Evolutionary conservation across 2,329 filamentous ascomycete species (phyloP).

Genomic region (Microascus cirrosus): DNA sequence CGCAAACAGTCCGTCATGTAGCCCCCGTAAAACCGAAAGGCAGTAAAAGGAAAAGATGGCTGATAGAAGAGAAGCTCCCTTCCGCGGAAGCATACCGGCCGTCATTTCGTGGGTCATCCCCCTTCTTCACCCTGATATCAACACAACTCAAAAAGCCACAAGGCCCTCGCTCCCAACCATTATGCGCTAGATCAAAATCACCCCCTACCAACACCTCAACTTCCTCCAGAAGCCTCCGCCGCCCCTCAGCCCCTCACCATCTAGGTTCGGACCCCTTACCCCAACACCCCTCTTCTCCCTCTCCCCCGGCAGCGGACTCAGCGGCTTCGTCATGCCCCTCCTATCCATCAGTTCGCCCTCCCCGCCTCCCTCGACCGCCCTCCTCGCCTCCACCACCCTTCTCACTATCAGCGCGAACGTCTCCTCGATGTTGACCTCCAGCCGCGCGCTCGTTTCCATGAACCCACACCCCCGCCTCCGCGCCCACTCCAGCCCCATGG

Average conservation of each 20-base stretch:
- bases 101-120: too few species aligned
- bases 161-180: too few species aligned
- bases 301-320: constrained; percentile 37
- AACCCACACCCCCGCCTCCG: constrained; percentile 63
- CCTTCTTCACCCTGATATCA: too few species aligned
- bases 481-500: constrained; percentile 67
- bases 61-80: background rate
- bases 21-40: background rate
- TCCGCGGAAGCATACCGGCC: background rate
- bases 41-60: background rate
- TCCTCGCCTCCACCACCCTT: constrained; percentile 47
- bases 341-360: constrained; percentile 31
- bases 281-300: constrained; percentile 29
- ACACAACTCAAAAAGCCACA: too few species aligned
- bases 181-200: background rate
- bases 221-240: constrained; percentile 3
- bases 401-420: constrained; percentile 65
- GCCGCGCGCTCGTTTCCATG: constrained; percentile 78
- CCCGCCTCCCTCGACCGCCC: constrained; percentile 35
- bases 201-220: constrained; percentile 1
- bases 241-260: constrained; percentile 30
- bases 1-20: background rate
- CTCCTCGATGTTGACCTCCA: constrained; percentile 84
- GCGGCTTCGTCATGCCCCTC: constrained; percentile 44
- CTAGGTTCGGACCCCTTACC: constrained; percentile 28